These are phyloP conservation scores for Sugiyamaella grinbergsii DNA, from an alignment of 1,139 yeast species.

Conservation along the genomic window DNA sequence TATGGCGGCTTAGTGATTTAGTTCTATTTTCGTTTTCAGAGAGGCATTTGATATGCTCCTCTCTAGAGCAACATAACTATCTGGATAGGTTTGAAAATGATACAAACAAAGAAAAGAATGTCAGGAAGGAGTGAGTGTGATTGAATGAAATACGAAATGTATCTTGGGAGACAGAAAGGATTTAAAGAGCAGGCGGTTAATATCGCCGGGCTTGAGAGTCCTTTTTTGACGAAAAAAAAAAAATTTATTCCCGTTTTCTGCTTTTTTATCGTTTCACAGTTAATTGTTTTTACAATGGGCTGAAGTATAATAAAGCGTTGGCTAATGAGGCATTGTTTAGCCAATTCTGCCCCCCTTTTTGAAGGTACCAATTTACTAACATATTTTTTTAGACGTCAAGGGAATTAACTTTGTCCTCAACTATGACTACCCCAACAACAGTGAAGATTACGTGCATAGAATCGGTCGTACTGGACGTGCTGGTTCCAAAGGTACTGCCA, in stretches of 20 bases:
- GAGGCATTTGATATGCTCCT: background rate
- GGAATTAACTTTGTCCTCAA: slow-evolving; percentile 92
- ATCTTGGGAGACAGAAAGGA: slow-evolving; percentile 10
- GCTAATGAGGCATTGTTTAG: background rate
- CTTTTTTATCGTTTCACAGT: slow-evolving; percentile 20
- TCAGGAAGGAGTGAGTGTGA: slow-evolving; percentile 11
- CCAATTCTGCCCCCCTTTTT: slow-evolving; percentile 2
- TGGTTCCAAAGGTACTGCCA: slow-evolving; percentile 92
- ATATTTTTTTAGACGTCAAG: slow-evolving; percentile 71
- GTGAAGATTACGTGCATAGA: slow-evolving; percentile 95
- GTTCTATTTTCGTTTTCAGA: background rate
- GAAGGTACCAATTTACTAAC: slow-evolving; percentile 28
- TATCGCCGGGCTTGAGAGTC: background rate
- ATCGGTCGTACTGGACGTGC: slow-evolving; percentile 99
- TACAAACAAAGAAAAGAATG: background rate
- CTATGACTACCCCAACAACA: slow-evolving; percentile 97
- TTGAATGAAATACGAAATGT: slow-evolving; percentile 12
- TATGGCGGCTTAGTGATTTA: background rate
- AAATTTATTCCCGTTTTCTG: slow-evolving; percentile 17
- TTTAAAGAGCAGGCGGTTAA: background rate
- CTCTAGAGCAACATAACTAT: background rate
- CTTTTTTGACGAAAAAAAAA: slow-evolving; percentile 1
- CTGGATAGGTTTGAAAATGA: slow-evolving; percentile 6
- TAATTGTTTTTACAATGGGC: slow-evolving; percentile 9
- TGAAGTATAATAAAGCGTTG: slow-evolving; percentile 4